Conservation (phyloP, 2,329 filamentous ascomycete species). For the Allantophomopsis cytisporea region DNA sequence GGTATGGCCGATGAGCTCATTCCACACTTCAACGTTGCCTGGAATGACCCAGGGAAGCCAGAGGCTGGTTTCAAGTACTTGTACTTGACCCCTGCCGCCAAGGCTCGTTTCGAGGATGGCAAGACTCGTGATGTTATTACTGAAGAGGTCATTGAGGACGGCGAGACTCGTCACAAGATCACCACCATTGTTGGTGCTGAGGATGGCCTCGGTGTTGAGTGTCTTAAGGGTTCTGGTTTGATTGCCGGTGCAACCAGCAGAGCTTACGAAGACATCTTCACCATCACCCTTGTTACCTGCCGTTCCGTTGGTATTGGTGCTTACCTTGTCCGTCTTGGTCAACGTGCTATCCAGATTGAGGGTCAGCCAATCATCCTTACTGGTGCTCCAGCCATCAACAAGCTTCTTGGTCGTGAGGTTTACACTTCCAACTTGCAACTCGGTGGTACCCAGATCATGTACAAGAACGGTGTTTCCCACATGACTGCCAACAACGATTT, state of each 20-base stretch:
- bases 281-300: constrained; percentile 92
- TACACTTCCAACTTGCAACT: constrained; percentile 99
- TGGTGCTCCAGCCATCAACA: constrained; percentile 94
- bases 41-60: constrained; percentile 74
- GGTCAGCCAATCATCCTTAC: constrained; percentile 98
- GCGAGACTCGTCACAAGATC: constrained; percentile 87
- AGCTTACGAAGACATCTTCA: constrained; percentile 98
- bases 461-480: constrained; percentile 98
- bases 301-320: constrained; percentile 98
- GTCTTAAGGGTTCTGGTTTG: constrained; percentile 88
- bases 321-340: constrained; percentile 93
- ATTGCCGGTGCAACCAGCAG: constrained; percentile 95
- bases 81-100: constrained; percentile 77
- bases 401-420: constrained; percentile 91
- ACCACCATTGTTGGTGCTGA: constrained; percentile 86
- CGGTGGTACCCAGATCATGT: constrained; percentile 99
- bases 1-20: constrained; percentile 95
- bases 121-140: constrained; percentile 70
- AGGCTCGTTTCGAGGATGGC: constrained; percentile 74
- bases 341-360: constrained; percentile 97
- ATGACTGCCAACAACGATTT: constrained; percentile 98
- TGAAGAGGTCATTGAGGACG: constrained; percentile 72
- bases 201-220: constrained; percentile 95
- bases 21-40: constrained; percentile 92
- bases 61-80: constrained; percentile 94